Base-by-base conservation (phyloP, 805 yeast species). In the Sungouiella thailandica region DNA sequence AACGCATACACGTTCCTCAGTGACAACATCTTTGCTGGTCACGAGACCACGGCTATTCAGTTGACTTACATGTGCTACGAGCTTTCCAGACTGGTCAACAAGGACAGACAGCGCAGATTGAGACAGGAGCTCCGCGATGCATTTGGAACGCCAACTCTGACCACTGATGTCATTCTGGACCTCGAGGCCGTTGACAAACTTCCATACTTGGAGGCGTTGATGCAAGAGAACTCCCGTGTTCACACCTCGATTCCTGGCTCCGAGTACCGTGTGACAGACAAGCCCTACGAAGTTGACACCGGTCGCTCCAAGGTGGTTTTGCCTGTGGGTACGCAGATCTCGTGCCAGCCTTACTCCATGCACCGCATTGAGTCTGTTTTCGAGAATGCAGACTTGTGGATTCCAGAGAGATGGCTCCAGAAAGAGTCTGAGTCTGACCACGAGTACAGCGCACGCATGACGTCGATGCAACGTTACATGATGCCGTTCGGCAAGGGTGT, bases 21-120 rank as follows among this genome's bases (percentile, higher is more conserved):
- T 28, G 89, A 81, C 48, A 85, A 81, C 50, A 67, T 80, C 24
- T 80, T 82, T 29, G 89, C 89, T 1, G 89, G 89, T 3, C 88
- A 82, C 50, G 83, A 80, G 49, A 81, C 89, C 4, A 80, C 55
- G 8, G 47, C 45, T 17, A 50, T 28, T 39, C 52, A 17, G n/a
- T 52, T 81, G 37, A 63, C 84, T 0, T 82, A 72, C 50, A 55
- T 76, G 33, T 62, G 74, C 14, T 80, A 74, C 60, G 78, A 78
- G 47, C 50, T 80, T 23, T 77, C 84, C 2, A 58, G 75, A 37
- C 76, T 76, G 0, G 51, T 54, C 10, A 60, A 76, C 42, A 39
- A 45, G 5, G 50, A 55, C 12, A 62, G 73, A 42, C 89, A 82
- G 51, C 37, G 50, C 3, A 51, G 48, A 23, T 57, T 84, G 13